These are phyloP conservation scores for Colletotrichum liriopes DNA, from an alignment of 2,329 filamentous ascomycete species.

Conservation along the genomic window DNA sequence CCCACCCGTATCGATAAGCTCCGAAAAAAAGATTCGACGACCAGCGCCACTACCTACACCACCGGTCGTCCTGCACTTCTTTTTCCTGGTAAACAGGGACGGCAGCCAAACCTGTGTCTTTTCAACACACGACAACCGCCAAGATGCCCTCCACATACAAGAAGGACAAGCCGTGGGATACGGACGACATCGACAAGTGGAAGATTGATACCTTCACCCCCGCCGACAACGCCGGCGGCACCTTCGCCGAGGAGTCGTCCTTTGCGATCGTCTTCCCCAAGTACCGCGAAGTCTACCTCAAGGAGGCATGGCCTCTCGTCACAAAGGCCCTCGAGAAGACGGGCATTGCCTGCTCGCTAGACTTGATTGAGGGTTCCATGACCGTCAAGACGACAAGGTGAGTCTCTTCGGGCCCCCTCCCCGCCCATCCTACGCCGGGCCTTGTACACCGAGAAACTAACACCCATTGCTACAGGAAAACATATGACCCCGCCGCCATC, in stretches of 20 bases:
- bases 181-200: conserved; percentile 98
- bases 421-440: conserved; percentile 62
- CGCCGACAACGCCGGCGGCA: conserved; percentile 87
- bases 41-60: conserved; percentile 10
- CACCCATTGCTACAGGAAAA: conserved; percentile 70
- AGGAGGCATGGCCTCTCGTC: conserved; percentile 92
- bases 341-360: conserved; percentile 91
- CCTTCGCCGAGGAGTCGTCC: conserved; percentile 92
- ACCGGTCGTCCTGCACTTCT: background rate
- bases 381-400: conserved; percentile 91
- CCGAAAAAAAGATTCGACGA: conserved; percentile 17
- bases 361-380: conserved; percentile 97
- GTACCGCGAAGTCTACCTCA: conserved; percentile 95
- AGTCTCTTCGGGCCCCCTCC: conserved; percentile 61
- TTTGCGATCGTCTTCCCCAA: conserved; percentile 93
- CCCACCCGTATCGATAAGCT: conserved; percentile 19
- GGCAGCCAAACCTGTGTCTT: conserved; percentile 4
- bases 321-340: conserved; percentile 89
- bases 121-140: conserved; percentile 18
- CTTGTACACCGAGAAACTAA: background rate
- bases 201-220: conserved; percentile 90
- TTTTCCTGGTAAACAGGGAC: conserved; percentile 5
- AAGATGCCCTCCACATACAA: conserved; percentile 91
- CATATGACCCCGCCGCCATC: conserved; percentile 92
- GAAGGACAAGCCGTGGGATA: conserved; percentile 94